Base-by-base conservation (phyloP, 495 filamentous ascomycete species). In the Viridothelium virens region DNA sequence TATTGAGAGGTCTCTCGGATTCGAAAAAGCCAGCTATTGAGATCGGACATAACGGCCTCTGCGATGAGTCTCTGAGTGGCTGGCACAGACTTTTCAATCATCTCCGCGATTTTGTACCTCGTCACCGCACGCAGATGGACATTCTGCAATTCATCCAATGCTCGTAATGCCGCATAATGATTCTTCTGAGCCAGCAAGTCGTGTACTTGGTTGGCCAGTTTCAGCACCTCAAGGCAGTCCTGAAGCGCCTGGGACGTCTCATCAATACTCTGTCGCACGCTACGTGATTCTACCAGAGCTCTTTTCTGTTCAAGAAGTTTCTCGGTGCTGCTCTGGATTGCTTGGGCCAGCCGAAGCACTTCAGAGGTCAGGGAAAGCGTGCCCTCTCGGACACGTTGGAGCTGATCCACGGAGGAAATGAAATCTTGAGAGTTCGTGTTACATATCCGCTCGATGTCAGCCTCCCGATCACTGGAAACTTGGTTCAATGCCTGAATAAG, bases 351-450 rank as follows among this genome's bases (percentile, higher is more conserved):
- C 66, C 89, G 84, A 67, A 97, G 80, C 67, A 97, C 97, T 76
- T 97, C 91, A n/a, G 87, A 83, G 0, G 92, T 97, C 65, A 99
- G 77, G 62, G 84, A 81, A 5, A 92, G 90, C 0, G 92, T 96
- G 12, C 91, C 92, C 76, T 96, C 89, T 61, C 92, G 86, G 25
- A 96, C 91, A 47, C 87, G 85, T 65, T 96, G 90, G 25, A 99
- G 85, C 70, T 96, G 90, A 71, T 93, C 94, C 69, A 97, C 91
- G 6, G 93, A 96, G 33, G 80, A 85, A 39, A 97, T 87, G 72
- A 99, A 99, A 66, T 96, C 94, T 72, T 97, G 93, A 74, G 97
- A 94, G 71, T 97, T 96, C 39, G 87, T 90, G 72, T 93, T 89
- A 74, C 94, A 96, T 68, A 99, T 94, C 12, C 85, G 84, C 77